These are phyloP conservation scores for Ogataea glucozyma DNA, from an alignment of 805 yeast genomes.

Conservation along the genomic window DNA sequence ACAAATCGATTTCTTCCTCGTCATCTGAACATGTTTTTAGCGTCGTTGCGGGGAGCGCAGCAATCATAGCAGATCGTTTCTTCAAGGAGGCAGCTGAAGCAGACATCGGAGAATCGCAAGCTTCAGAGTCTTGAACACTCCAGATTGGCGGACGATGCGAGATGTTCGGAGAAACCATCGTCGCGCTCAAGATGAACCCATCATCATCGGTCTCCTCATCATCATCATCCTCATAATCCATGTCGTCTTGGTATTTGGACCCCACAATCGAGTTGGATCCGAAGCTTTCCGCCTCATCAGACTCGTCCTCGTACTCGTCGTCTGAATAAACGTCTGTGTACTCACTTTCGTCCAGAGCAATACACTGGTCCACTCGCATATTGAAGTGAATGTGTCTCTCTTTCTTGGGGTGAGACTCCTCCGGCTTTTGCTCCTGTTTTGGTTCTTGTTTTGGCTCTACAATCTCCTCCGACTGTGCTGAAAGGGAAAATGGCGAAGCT, in stretches of 20 bases:
- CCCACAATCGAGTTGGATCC: slow-evolving; percentile 6
- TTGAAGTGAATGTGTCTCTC: slow-evolving; percentile 87
- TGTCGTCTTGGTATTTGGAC: slow-evolving; percentile 16
- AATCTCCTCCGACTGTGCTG: too few species aligned
- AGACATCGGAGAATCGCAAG: slow-evolving; percentile 13
- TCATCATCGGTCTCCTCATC: slow-evolving; percentile 30
- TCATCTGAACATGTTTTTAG: slow-evolving; percentile 72
- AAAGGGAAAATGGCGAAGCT: slow-evolving; percentile 23
- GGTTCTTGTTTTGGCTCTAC: not conserved
- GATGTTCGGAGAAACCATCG: slow-evolving; percentile 19
- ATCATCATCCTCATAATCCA: slow-evolving; percentile 33
- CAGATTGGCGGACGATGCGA: slow-evolving; percentile 33
- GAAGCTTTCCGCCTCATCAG: slow-evolving; percentile 31
- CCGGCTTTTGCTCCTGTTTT: not conserved
- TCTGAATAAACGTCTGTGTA: slow-evolving; percentile 29
- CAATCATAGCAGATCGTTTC: slow-evolving; percentile 55
- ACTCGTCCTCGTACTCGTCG: slow-evolving; percentile 23
- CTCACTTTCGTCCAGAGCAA: slow-evolving; percentile 55
- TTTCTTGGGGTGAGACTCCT: slow-evolving; percentile 27
- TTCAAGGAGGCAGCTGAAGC: too few species aligned
- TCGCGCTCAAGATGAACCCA: slow-evolving; percentile 28
- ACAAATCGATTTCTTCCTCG: slow-evolving; percentile 59
- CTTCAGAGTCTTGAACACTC: slow-evolving; percentile 17
- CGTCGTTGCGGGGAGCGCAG: slow-evolving; percentile 81
- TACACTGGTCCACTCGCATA: slow-evolving; percentile 93